Evolutionary conservation across 305 asterid species (phyloP).

Genomic region (Rubia tinctorum): DNA sequence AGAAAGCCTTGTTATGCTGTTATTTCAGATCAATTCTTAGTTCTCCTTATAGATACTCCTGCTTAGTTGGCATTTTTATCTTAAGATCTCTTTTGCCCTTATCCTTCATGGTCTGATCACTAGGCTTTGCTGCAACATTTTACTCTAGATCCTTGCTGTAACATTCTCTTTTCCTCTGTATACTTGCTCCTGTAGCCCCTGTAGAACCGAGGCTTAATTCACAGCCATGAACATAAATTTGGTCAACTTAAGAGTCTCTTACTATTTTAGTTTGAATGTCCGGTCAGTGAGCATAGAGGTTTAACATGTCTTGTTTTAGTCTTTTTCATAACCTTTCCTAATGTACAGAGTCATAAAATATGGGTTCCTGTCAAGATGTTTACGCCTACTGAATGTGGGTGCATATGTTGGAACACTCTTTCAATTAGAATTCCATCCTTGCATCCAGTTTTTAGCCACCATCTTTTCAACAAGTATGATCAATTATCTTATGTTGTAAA

Average conservation of each 20-base stretch:
- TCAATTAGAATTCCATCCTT: background rate
- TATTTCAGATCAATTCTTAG: background rate
- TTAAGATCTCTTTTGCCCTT: background rate
- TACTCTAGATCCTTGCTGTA: background rate
- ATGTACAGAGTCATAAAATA: background rate
- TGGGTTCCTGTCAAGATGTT: background rate
- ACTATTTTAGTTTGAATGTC: background rate
- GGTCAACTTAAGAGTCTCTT: background rate
- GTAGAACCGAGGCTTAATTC: background rate
- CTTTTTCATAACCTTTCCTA: background rate
- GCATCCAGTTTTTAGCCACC: background rate
- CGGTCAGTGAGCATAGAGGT: background rate
- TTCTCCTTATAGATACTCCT: background rate
- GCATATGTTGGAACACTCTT: background rate
- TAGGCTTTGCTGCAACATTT: background rate
- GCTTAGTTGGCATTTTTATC: background rate
- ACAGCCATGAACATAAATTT: background rate
- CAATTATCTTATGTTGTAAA: constrained; percentile 18
- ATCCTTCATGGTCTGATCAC: background rate
- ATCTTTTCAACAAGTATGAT: background rate
- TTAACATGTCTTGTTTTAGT: background rate
- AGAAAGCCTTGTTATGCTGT: background rate
- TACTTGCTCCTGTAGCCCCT: background rate
- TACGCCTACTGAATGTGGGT: background rate
- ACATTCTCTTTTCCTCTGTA: background rate